These are phyloP conservation scores for Brettanomyces anomalus DNA, from an alignment of 805 yeast species.

Conservation along the genomic window DNA sequence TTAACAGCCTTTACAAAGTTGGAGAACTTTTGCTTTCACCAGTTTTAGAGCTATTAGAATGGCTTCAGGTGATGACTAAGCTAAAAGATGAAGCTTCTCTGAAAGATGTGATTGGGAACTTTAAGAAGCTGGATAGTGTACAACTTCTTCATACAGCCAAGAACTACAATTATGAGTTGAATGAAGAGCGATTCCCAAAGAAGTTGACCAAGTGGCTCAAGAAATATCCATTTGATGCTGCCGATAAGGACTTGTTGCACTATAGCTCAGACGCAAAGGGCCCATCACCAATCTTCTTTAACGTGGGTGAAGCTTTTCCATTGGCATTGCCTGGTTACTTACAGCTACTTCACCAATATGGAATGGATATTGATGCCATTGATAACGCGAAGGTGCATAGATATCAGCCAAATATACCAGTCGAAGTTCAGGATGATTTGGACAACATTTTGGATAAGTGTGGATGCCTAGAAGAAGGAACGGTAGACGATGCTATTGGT, in stretches of 20 bases:
- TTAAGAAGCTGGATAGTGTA: constrained; percentile 51
- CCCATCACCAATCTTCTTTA: constrained; percentile 32
- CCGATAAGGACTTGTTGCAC: constrained; percentile 4
- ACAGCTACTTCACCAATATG: constrained; percentile 69
- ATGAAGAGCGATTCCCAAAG: constrained; percentile 60
- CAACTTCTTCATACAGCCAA: constrained; percentile 67
- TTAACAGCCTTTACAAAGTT: constrained; percentile 54
- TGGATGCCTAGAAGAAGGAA: constrained; percentile 6
- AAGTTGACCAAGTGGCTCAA: constrained; percentile 36
- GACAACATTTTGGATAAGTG: constrained; percentile 51
- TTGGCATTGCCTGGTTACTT: constrained; percentile 62
- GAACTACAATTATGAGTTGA: constrained; percentile 75
- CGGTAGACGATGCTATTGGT: constrained; percentile 1
- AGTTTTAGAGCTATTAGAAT: constrained; percentile 71
- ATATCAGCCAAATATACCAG: constrained; percentile 67
- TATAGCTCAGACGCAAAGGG: constrained; percentile 12
- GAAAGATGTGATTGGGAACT: constrained; percentile 40
- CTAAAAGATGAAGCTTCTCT: constrained; percentile 47
- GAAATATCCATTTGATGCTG: constrained; percentile 16
- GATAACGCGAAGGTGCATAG: constrained; percentile 42
- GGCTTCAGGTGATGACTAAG: constrained; percentile 80
- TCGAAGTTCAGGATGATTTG: constrained; percentile 58
- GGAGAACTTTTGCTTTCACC: constrained; percentile 65
- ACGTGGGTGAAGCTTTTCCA: constrained; percentile 43
- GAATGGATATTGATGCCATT: constrained; percentile 63